Conservation (phyloP, 768 basidiomycete genomes). For the Lactarius hatsudake region DNA sequence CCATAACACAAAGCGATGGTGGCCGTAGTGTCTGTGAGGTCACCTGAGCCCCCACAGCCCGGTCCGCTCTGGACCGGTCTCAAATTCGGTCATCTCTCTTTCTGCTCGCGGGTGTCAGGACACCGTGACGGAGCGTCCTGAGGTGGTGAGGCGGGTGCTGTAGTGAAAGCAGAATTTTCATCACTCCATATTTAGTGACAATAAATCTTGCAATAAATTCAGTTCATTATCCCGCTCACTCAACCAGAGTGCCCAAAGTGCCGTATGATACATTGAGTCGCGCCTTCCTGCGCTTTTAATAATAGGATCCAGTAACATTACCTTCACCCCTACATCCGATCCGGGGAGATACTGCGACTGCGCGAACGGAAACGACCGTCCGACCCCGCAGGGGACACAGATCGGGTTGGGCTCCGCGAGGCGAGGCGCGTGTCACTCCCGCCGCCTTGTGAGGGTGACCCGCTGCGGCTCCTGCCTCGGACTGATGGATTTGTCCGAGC, state of each 20-base stretch:
- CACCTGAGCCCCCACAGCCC: no score
- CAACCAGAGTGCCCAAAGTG: no score
- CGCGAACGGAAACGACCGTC: slow-evolving; percentile 33
- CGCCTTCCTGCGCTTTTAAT: background rate
- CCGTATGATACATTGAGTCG: background rate
- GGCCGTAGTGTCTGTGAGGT: no score
- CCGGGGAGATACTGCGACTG: slow-evolving; percentile 40
- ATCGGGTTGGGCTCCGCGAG: slow-evolving; percentile 46
- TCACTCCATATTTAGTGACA: no score
- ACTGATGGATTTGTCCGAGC: slow-evolving; percentile 32
- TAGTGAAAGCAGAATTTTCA: no score
- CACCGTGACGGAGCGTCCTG: no score
- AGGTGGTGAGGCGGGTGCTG: no score
- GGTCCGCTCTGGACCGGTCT: no score
- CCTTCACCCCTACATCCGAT: slow-evolving; percentile 45
- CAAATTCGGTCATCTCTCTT: no score
- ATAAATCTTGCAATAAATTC: no score
- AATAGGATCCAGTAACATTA: background rate
- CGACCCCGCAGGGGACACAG: slow-evolving; percentile 32
- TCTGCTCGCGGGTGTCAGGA: no score
- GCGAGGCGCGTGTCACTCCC: slow-evolving; percentile 68
- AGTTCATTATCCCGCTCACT: no score
- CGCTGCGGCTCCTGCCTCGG: slow-evolving; percentile 34
- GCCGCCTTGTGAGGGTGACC: slow-evolving; percentile 45
- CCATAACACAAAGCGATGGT: background rate